Evolutionary conservation across 2,329 filamentous ascomycete genomes (phyloP), one percentile per base, ranked within the genome.

Genomic region (Calonectria hawksworthii): DNA sequence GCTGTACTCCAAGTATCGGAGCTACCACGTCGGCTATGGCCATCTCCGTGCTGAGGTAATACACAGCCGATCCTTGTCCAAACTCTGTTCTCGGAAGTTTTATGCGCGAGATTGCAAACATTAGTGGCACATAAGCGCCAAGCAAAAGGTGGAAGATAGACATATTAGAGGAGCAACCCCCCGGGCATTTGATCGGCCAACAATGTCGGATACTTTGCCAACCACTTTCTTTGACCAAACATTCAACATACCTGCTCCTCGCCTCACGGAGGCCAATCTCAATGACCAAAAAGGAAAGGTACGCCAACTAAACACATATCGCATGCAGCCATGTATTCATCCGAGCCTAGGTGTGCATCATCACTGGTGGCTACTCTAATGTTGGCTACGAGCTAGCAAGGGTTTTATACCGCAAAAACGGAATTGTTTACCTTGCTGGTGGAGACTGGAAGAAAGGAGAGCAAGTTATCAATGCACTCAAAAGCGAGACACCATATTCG

Each of bases 381-480:
- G 83, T 90, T 4, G 90, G 90, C 6, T 85, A 87, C 30, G 88
- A 90, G 72, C 83, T 92, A 3, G 83, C 83, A 44, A 85, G 85
- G 34, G 87, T 92, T 3, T 84, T 92, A 7, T 92, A 92, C 79
- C 80, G 83, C 5, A 86, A 85, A 21, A 88, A 90, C 68, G 90
- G 84, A 21, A 89, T 83, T 4, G 86, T 92, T 30, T 92, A 91
- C 77, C 79, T 91, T 41, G 89, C 89, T 4, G 86, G 86, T 0
- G 87, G 90, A 26, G 86, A 83, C 1, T 76, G 82, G 26, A 76
- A 82, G 3, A 88, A 88, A 74, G 87, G 84, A n/a, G 78, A 82
- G 0, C 67, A 80, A 0, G 87, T 87, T 16, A 88, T 91, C 32
- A 44, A 21, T 30, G 2, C n/a, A 3, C 23, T 64, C 14, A 64